phyloP scores from a whole-genome alignment of 495 filamentous ascomycete genomes.

The Geopyxis carbonaria region DNA sequence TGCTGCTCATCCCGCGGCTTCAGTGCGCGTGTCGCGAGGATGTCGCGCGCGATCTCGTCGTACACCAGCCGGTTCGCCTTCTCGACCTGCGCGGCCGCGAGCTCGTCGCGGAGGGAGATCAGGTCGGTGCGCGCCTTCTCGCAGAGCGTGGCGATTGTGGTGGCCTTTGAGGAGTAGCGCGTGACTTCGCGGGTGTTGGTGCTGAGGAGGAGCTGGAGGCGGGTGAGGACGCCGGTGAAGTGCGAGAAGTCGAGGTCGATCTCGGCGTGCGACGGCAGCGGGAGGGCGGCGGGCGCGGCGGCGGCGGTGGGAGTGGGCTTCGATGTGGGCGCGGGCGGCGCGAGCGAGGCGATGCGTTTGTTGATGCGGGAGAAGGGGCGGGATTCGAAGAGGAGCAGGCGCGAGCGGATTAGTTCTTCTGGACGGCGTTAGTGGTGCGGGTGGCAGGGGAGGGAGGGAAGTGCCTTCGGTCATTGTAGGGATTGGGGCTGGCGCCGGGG shows the following conservation, averaged over 20 bases:
- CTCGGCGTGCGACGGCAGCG: conserved; percentile 59
- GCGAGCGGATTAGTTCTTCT: conserved; percentile 79
- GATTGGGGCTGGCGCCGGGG: too few species aligned
- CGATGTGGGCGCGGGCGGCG: conserved; percentile 31
- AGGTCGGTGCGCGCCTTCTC: conserved; percentile 64
- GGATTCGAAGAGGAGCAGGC: conserved; percentile 80
- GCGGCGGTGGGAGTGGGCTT: too few species aligned
- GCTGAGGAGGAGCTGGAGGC: conserved; percentile 69
- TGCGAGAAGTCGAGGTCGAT: conserved; percentile 76
- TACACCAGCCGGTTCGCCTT: conserved; percentile 76
- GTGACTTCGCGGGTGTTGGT: conserved; percentile 75
- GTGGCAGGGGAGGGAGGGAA: too few species aligned
- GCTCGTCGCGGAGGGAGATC: conserved; percentile 45
- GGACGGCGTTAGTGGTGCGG: too few species aligned
- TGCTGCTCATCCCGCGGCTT: conserved; percentile 70
- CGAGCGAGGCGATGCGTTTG: conserved; percentile 52
- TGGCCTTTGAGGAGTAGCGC: conserved; percentile 37
- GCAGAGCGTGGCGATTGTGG: conserved; percentile 39
- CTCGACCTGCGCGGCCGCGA: conserved; percentile 64
- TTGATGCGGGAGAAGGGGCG: conserved; percentile 82
- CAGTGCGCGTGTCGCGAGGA: conserved; percentile 40
- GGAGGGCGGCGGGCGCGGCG: conserved; percentile 32
- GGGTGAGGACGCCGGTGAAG: conserved; percentile 71
- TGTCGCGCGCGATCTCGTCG: conserved; percentile 60
- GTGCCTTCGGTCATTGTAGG: conserved; percentile 5